Conservation (phyloP, 2,329 filamentous ascomycete genomes). For the Dothidotthia symphoricarpi region DNA sequence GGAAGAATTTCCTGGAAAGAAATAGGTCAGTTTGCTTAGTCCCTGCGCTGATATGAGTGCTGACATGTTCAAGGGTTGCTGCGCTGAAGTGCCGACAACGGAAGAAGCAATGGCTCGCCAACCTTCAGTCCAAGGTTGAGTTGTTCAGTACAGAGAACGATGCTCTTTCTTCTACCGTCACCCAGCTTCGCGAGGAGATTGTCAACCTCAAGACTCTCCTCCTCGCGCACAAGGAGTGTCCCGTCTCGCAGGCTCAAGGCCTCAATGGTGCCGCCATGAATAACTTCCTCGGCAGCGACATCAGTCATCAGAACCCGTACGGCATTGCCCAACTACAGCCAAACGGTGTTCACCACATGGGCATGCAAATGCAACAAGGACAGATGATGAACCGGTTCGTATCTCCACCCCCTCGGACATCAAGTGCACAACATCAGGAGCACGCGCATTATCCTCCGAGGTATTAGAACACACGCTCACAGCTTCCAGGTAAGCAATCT, state of each 20-base stretch:
- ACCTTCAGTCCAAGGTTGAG: conserved; percentile 91
- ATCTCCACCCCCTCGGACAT: conserved; percentile 24
- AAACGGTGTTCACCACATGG: conserved; percentile 44
- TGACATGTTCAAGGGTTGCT: conserved; percentile 66
- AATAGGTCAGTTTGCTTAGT: conserved; percentile 68
- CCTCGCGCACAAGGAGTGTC: conserved; percentile 93
- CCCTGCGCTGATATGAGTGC: conserved; percentile 2
- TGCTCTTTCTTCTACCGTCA: conserved; percentile 76
- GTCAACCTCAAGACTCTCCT: conserved; percentile 91
- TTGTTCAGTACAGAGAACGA: conserved; percentile 92
- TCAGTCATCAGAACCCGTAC: conserved; percentile 50
- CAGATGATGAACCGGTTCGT: conserved; percentile 43
- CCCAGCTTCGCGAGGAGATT: conserved; percentile 83
- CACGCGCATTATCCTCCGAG: conserved; percentile 27
- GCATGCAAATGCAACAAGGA: conserved; percentile 41
- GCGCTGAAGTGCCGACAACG: conserved; percentile 95
- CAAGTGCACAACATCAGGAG: conserved; percentile 28
- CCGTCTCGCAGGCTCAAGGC: conserved; percentile 83
- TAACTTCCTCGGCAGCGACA: conserved; percentile 49
- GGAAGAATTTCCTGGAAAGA: conserved; percentile 94
- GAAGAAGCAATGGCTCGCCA: conserved; percentile 98
- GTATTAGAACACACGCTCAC: conserved; percentile 31
- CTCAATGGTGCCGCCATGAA: conserved; percentile 55
- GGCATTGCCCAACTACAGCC: conserved; percentile 48
- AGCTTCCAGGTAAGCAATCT: conserved; percentile 29